phyloP scores from a whole-genome alignment of 768 basidiomycete genomes.

The Pulveroboletus sp. region DNA sequence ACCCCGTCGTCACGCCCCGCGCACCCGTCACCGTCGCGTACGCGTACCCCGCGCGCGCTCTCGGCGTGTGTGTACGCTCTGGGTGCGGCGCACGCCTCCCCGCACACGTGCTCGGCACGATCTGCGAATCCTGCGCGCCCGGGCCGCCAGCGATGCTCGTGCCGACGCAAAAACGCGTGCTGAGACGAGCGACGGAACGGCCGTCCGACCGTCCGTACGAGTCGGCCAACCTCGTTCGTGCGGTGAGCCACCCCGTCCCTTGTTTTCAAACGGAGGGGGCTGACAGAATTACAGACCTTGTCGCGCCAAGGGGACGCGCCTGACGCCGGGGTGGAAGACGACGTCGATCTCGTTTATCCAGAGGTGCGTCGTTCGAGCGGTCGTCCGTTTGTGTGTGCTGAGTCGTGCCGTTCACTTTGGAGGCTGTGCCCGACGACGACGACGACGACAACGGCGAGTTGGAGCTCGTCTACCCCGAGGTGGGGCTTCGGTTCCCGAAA shows the following conservation, averaged over 20 bases:
- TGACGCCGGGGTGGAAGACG: not conserved
- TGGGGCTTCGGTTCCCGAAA: not conserved
- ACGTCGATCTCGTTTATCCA: conserved; percentile 21
- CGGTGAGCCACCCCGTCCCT: conserved; percentile 1
- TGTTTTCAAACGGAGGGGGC: no score
- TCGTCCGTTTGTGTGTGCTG: no score
- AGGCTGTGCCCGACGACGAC: not conserved
- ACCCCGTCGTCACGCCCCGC: not conserved
- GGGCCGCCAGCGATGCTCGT: not conserved
- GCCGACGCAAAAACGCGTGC: not conserved
- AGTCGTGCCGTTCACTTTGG: no score
- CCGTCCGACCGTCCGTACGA: not conserved
- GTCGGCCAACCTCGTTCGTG: not conserved
- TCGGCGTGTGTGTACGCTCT: conserved; percentile 15
- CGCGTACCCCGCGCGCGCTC: no score
- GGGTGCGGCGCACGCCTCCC: conserved; percentile 17
- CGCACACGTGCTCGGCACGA: not conserved
- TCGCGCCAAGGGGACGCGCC: not conserved
- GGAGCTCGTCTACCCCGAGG: conserved; percentile 20
- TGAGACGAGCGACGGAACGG: not conserved
- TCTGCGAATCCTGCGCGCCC: conserved; percentile 14
- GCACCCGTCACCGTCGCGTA: not conserved
- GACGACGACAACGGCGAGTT: conserved; percentile 9
- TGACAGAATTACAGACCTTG: not conserved
- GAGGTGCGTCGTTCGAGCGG: conserved; percentile 14